A percentile compares a stretch with the other conserved stretches of the same genome.
These are phyloP conservation scores for Sarcodon sp. DNA, from an alignment of 768 basidiomycete species.

Conservation along the genomic window DNA sequence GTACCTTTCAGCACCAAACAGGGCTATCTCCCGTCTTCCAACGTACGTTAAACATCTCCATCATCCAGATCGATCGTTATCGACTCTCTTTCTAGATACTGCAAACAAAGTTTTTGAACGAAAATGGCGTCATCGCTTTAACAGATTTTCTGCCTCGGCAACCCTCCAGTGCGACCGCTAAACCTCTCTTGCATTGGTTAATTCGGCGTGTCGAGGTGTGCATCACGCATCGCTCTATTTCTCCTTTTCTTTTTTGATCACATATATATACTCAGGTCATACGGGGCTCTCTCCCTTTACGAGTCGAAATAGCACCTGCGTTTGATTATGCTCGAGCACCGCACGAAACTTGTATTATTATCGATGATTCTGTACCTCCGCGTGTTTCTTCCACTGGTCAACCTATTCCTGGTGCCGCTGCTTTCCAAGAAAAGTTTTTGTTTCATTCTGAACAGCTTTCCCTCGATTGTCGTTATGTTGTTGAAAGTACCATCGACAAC, in stretches of 20 bases:
- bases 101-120: conserved; percentile 87
- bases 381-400: conserved; percentile 3
- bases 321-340: conserved; percentile 85
- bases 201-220: conserved; percentile 65
- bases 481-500: conserved; percentile 41
- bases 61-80: conserved; percentile 8
- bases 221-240: neutral
- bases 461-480: conserved; percentile 70
- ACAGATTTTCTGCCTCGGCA: conserved; percentile 79
- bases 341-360: conserved; percentile 51
- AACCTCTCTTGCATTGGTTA: conserved; percentile 74
- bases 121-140: conserved; percentile 74
- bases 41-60: conserved; percentile 29
- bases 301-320: conserved; percentile 87
- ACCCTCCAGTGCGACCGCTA: conserved; percentile 23
- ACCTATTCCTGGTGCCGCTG: conserved; percentile 10
- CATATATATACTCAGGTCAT: conserved; percentile 43
- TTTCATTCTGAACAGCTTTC: conserved; percentile 46
- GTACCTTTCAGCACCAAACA: conserved; percentile 65
- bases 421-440: conserved; percentile 39
- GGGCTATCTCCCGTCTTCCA: conserved; percentile 72
- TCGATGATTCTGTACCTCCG: conserved; percentile 29
- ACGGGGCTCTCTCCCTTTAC: conserved; percentile 68
- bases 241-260: neutral
- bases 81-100: conserved; percentile 40